Evolutionary conservation across 805 yeast species (phyloP).

Genomic region (Phaffomyces opuntiae): DNA sequence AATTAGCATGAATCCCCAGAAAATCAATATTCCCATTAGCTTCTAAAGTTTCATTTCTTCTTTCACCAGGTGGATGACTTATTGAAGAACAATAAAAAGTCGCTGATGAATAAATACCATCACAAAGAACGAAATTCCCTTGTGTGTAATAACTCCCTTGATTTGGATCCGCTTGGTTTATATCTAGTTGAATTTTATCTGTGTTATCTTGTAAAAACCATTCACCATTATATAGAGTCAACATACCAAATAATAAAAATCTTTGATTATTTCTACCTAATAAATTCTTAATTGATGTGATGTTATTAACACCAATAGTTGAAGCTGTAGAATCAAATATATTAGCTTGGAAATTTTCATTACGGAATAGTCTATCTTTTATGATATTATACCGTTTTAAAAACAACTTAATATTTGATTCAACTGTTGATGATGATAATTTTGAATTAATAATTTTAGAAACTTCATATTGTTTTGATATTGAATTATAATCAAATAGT

Average conservation of each 20-base stretch:
- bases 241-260: constrained; percentile 73
- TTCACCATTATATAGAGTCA: constrained; percentile 58
- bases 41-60: constrained; percentile 56
- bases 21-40: constrained; percentile 78
- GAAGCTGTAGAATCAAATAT: constrained; percentile 29
- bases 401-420: constrained; percentile 35
- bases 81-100: constrained; percentile 70
- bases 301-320: constrained; percentile 22
- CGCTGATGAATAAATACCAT: constrained; percentile 71
- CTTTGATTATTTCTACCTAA: constrained; percentile 76
- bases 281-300: constrained; percentile 76
- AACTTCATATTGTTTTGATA: constrained; percentile 54
- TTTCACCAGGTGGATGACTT: constrained; percentile 86
- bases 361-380: constrained; percentile 66
- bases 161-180: constrained; percentile 54
- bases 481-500: constrained; percentile 50
- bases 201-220: constrained; percentile 77
- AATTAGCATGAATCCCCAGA: constrained; percentile 38
- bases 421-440: constrained; percentile 22
- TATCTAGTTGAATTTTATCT: constrained; percentile 56
- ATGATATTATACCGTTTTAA: constrained; percentile 53
- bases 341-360: constrained; percentile 57
- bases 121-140: constrained; percentile 76
- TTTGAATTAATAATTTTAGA: constrained; percentile 13
- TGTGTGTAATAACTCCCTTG: constrained; percentile 58